Conservation (phyloP, 2,329 filamentous ascomycete genomes). For the Talaromyces sp. region DNA sequence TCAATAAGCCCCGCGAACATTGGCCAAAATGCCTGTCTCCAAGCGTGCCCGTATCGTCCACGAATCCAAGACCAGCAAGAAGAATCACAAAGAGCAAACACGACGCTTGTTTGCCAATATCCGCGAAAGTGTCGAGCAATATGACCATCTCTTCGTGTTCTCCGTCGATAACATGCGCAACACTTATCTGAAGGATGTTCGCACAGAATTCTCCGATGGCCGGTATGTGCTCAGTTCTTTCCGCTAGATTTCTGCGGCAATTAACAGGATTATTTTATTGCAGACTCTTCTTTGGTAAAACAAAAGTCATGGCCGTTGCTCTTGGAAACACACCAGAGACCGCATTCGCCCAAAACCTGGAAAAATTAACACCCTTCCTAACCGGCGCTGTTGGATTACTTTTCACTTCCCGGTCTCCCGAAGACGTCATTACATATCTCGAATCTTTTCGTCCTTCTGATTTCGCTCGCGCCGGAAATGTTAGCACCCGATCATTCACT, state of each 20-base stretch:
- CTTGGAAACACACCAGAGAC: slow-evolving; percentile 73
- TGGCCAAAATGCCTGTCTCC: slow-evolving; percentile 76
- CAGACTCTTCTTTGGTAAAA: slow-evolving; percentile 97
- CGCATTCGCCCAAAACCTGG: slow-evolving; percentile 73
- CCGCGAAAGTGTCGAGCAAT: slow-evolving; percentile 75
- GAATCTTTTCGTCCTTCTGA: slow-evolving; percentile 67
- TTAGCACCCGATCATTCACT: slow-evolving; percentile 67
- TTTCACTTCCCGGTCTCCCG: slow-evolving; percentile 73
- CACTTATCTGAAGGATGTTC: slow-evolving; percentile 86
- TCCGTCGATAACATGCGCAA: slow-evolving; percentile 97
- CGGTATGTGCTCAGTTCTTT: slow-evolving; percentile 49
- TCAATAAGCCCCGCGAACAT: slow-evolving; percentile 8
- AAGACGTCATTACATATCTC: slow-evolving; percentile 68
- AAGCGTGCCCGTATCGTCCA: slow-evolving; percentile 87
- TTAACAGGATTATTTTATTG: background rate
- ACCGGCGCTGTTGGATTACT: slow-evolving; percentile 81
- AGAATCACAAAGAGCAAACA: slow-evolving; percentile 82
- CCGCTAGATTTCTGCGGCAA: slow-evolving; percentile 14
- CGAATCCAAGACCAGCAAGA: slow-evolving; percentile 87
- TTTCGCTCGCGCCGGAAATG: slow-evolving; percentile 82
- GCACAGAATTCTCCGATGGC: slow-evolving; percentile 76
- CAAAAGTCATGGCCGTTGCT: slow-evolving; percentile 96
- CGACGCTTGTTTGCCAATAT: slow-evolving; percentile 83
- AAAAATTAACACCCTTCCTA: slow-evolving; percentile 64
- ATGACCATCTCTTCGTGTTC: slow-evolving; percentile 90